A percentile compares a stretch with the other conserved stretches of the same genome.
Conservation (phyloP, 2,329 filamentous ascomycete genomes). For the Penicillium sp. region DNA sequence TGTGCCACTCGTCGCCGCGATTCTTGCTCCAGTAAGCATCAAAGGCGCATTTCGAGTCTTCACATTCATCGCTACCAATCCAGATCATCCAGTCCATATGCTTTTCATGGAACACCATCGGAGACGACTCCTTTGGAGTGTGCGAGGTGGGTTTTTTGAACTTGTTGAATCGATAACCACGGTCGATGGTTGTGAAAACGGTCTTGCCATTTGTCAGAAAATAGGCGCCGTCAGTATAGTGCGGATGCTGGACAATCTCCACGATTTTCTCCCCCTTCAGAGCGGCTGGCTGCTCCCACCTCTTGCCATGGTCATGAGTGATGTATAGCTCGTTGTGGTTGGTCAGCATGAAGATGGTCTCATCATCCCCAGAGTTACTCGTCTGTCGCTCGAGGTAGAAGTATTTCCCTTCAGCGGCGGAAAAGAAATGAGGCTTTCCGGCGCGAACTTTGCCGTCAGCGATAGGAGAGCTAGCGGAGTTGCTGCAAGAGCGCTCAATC, state of each 20-base stretch:
- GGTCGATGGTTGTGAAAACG: conserved; percentile 76
- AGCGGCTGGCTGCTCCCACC: conserved; percentile 58
- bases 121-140: conserved; percentile 38
- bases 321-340: conserved; percentile 60
- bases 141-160: conserved; percentile 30
- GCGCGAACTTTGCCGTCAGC: conserved; percentile 60
- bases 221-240: conserved; percentile 79
- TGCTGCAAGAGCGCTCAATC: conserved; percentile 71
- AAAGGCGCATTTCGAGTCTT: conserved; percentile 59
- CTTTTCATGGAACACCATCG: conserved; percentile 75
- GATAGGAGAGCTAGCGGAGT: conserved; percentile 48
- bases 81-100: conserved; percentile 88
- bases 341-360: conserved; percentile 63
- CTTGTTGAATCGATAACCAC: conserved; percentile 61
- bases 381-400: conserved; percentile 76
- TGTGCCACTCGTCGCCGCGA: conserved; percentile 71
- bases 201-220: conserved; percentile 66
- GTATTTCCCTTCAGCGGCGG: conserved; percentile 53
- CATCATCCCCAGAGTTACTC: conserved; percentile 59
- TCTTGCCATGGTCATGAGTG: conserved; percentile 81
- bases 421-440: conserved; percentile 55
- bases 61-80: conserved; percentile 67
- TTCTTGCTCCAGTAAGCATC: conserved; percentile 73
- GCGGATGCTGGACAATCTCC: conserved; percentile 68
- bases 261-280: conserved; percentile 64